Base-by-base conservation (phyloP, 345 rosid species). In the Gossypium rotundifolium region DNA sequence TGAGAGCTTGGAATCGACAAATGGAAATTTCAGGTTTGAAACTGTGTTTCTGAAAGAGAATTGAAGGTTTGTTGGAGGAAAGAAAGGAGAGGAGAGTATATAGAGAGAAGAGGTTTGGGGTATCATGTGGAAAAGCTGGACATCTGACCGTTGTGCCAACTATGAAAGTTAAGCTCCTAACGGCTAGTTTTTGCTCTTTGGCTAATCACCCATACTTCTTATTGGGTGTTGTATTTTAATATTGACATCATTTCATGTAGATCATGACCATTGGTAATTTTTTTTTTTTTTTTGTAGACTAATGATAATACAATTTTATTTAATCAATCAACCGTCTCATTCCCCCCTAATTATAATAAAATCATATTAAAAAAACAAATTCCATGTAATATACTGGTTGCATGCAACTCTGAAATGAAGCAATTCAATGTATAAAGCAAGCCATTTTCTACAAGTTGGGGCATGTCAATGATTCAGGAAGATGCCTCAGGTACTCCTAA, bases 61-160 rank as follows among this genome's bases (percentile, higher is more conserved):
- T 57, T 6, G 68, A 73, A 2, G 54, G 27, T 23, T 59, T 54
- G 64, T 55, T 25, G 53, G 27, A 9, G 42, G 60, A 29, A 25
- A 20, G 13, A 2, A 3, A 25, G 52, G 14, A 46, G 42, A 33
- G 25, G 27, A 45, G 42, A 23, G 66, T 58, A 46, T 73, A 59
- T 61, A 73, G 17, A 51, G 57, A 7, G 75, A 11, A 23, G 7
- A 29, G 17, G 29, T 45, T 4, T 16, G 53, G 75, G 5, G 17
- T 29, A 0, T 48, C 5, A 0, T 9, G 67, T 16, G 67, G 57
- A 6, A 11, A 70, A 60, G 73, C 68, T 17, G 53, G 59, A 60
- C 61, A 73, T 60, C 1, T 23, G 68, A 73, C 75, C 75, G 75
- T 73, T 73, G 75, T 17, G 45, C 18, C 57, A 71, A 44, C 0